A percentile compares a stretch with the other conserved stretches of the same genome.
phyloP scores from a whole-genome alignment of 2,329 filamentous ascomycete species.

The Metarhizium brunneum region DNA sequence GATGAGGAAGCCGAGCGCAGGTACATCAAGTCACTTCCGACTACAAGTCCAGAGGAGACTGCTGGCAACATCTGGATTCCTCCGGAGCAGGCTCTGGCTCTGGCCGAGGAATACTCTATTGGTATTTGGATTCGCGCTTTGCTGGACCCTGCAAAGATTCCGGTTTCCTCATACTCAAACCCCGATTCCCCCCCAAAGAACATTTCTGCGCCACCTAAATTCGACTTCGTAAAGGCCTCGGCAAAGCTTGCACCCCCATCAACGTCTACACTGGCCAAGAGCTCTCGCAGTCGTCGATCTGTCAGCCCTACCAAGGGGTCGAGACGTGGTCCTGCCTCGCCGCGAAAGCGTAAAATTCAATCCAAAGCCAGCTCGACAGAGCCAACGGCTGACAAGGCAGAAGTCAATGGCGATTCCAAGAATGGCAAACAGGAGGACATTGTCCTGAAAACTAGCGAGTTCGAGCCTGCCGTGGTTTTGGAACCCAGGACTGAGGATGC shows the following conservation, averaged over 20 bases:
- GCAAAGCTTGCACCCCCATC: slow-evolving; percentile 40
- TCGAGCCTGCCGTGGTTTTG: slow-evolving; percentile 37
- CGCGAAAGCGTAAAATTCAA: slow-evolving; percentile 43
- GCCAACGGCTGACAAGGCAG: slow-evolving; percentile 15
- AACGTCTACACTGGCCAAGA: slow-evolving; percentile 33
- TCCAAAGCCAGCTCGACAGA: slow-evolving; percentile 31
- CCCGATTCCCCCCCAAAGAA: slow-evolving; percentile 61
- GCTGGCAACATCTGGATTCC: slow-evolving; percentile 96
- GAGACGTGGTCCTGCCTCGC: slow-evolving; percentile 40
- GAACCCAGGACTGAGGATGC: slow-evolving; percentile 46
- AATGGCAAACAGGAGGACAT: slow-evolving; percentile 23
- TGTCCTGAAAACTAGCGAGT: slow-evolving; percentile 37
- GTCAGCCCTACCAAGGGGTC: slow-evolving; percentile 45
- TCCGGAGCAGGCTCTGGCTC: slow-evolving; percentile 66
- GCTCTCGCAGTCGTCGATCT: slow-evolving; percentile 43
- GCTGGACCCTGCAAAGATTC: slow-evolving; percentile 76
- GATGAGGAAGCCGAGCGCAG: slow-evolving; percentile 71
- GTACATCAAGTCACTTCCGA: slow-evolving; percentile 74
- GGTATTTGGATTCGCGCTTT: slow-evolving; percentile 84
- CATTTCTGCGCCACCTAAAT: slow-evolving; percentile 76
- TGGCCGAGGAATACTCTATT: slow-evolving; percentile 84
- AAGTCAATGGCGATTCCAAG: slow-evolving; percentile 21
- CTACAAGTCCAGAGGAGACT: slow-evolving; percentile 82
- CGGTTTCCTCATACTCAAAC: slow-evolving; percentile 44
- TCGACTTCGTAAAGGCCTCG: slow-evolving; percentile 43